These are phyloP conservation scores for Elsinoe perseae DNA, from an alignment of 2,329 filamentous ascomycete species.

Conservation along the genomic window DNA sequence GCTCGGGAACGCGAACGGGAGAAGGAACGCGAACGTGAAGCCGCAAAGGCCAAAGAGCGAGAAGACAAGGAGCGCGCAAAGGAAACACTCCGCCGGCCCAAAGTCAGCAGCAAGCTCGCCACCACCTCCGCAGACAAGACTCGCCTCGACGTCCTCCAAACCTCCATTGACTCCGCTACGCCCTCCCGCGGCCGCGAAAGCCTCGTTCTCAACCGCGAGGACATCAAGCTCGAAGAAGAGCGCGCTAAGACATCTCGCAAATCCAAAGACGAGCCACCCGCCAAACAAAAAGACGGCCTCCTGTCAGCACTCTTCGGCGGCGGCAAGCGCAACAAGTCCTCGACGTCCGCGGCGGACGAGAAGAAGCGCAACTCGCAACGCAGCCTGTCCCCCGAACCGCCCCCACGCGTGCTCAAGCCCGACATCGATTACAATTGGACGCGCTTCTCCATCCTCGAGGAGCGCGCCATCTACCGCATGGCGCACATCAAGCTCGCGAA, in stretches of 20 bases:
- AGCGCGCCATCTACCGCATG: slow-evolving; percentile 96
- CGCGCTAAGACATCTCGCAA: slow-evolving; percentile 67
- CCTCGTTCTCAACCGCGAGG: slow-evolving; percentile 72
- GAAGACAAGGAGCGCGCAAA: slow-evolving; percentile 33
- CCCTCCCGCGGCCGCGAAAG: slow-evolving; percentile 62
- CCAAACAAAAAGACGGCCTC: slow-evolving; percentile 75
- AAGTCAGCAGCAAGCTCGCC: slow-evolving; percentile 51
- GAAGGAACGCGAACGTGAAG: slow-evolving; percentile 45
- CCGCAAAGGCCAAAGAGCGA: slow-evolving; percentile 53
- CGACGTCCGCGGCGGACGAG: slow-evolving; percentile 45
- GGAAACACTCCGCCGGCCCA: slow-evolving; percentile 34
- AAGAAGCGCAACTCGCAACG: slow-evolving; percentile 63
- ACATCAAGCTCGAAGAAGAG: slow-evolving; percentile 67
- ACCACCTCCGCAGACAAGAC: slow-evolving; percentile 61
- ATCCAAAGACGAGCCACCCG: slow-evolving; percentile 44
- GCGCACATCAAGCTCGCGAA: slow-evolving; percentile 99
- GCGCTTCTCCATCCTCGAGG: slow-evolving; percentile 87
- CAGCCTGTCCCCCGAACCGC: slow-evolving; percentile 72
- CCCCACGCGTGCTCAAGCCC: slow-evolving; percentile 63
- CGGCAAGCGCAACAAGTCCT: slow-evolving; percentile 46
- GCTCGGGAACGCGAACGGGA: slow-evolving; percentile 10
- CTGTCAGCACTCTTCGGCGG: slow-evolving; percentile 90
- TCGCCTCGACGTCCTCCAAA: slow-evolving; percentile 77
- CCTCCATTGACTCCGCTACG: slow-evolving; percentile 60
- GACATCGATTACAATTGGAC: slow-evolving; percentile 97